Evolutionary conservation across 306 rosid genomes (phyloP).

Genomic region (Pyrus betulifolia): DNA sequence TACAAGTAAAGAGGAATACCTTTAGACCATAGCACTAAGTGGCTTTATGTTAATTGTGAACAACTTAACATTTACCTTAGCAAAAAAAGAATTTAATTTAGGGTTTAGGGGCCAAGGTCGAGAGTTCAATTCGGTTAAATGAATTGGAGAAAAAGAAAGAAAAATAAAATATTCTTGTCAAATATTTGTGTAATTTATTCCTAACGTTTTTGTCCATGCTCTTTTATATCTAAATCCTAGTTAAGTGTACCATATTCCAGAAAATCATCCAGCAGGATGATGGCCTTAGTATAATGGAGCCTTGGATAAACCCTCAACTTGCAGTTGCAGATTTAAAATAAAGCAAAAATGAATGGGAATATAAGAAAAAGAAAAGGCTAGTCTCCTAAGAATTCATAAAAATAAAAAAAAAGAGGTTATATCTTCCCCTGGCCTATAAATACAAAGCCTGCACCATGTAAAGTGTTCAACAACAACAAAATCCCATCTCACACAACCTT

Average conservation of each 20-base stretch:
- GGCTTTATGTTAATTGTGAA: too few relatives aligned
- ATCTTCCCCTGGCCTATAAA: slow-evolving; percentile 22
- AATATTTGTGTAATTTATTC: neutral
- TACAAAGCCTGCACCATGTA: neutral
- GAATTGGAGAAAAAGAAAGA: neutral
- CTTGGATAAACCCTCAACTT: slow-evolving; percentile 5
- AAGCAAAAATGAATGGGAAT: slow-evolving; percentile 24
- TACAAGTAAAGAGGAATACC: too few relatives aligned
- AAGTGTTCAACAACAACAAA: slow-evolving; percentile 4
- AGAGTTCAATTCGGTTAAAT: neutral
- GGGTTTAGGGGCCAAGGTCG: neutral
- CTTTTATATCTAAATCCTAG: neutral
- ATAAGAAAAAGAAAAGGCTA: slow-evolving; percentile 6
- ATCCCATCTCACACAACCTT: neutral
- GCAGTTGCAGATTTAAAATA: slow-evolving; percentile 17
- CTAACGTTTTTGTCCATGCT: neutral
- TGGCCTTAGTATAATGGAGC: neutral
- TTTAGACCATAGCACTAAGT: too few relatives aligned
- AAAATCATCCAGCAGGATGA: neutral
- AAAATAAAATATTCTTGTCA: neutral
- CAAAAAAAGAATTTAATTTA: neutral
- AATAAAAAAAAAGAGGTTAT: neutral
- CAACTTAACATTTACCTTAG: neutral
- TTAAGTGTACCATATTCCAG: neutral
- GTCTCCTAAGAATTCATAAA: neutral